Base-by-base conservation (phyloP, 208 protist species). In the Leishmania martiniquensis region DNA sequence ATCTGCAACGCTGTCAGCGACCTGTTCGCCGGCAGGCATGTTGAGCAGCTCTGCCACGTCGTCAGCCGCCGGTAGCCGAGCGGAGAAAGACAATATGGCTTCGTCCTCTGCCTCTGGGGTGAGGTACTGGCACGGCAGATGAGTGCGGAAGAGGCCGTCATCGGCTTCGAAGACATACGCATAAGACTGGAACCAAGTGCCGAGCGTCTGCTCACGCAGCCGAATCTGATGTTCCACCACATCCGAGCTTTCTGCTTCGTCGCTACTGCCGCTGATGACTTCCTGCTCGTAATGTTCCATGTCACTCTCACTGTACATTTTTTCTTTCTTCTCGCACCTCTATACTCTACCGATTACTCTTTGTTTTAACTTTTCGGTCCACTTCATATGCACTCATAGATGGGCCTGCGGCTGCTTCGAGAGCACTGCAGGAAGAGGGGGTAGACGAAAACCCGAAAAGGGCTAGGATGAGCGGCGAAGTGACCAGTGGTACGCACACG, bases 301-400 rank as follows among this genome's bases (percentile, higher is more conserved):
- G 13, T 82, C 73, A 63, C 65, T 77, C 22, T 86, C 78, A 32
- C 75, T 82, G 75, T 89, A 85, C 79, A 89, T 80, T 20, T 42
- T 32, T n/a, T n/a, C n/a, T n/a, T n/a, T n/a, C n/a, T n/a, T n/a
- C n/a, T n/a, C n/a, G n/a, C n/a, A n/a, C n/a, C n/a, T n/a, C n/a
- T n/a, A n/a, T n/a, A n/a, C n/a, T n/a, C n/a, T n/a, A n/a, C n/a
- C n/a, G n/a, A n/a, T n/a, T n/a, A n/a, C n/a, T n/a, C n/a, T n/a
- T n/a, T n/a, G n/a, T n/a, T n/a, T n/a, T n/a, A n/a, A n/a, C n/a
- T n/a, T n/a, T n/a, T n/a, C n/a, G n/a, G n/a, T n/a, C n/a, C n/a
- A n/a, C n/a, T n/a, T n/a, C n/a, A n/a, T n/a, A n/a, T n/a, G n/a
- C n/a, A n/a, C n/a, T n/a, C n/a, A n/a, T n/a, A n/a, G n/a, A n/a